These are phyloP conservation scores for Vanderwaltozyma tropicalis DNA, from an alignment of 805 yeast genomes.

Conservation along the genomic window DNA sequence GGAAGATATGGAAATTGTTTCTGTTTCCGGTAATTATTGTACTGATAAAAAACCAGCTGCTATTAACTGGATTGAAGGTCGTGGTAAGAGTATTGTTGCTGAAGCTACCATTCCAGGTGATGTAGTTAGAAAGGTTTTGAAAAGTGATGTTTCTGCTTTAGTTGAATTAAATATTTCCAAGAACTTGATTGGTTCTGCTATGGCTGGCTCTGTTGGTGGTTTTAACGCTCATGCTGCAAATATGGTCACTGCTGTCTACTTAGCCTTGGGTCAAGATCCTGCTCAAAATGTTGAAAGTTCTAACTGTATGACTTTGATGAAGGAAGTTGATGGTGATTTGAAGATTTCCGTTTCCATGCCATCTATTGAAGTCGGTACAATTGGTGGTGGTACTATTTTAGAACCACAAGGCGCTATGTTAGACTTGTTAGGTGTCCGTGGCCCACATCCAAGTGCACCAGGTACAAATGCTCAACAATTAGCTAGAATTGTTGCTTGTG, in stretches of 20 bases:
- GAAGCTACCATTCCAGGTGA: conserved; percentile 84
- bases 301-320: conserved; percentile 94
- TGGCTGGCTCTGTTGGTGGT: conserved; percentile 98
- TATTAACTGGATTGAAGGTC: conserved; percentile 97
- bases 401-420: conserved; percentile 97
- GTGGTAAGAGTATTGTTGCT: conserved; percentile 97
- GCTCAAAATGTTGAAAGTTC: conserved; percentile 98
- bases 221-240: conserved; percentile 98
- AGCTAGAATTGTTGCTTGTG: conserved; percentile 86
- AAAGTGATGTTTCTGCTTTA: conserved; percentile 84
- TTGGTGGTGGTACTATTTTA: conserved; percentile 97
- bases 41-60: conserved; percentile 97
- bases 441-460: conserved; percentile 88
- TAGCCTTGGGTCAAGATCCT: conserved; percentile 99
- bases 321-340: conserved; percentile 69
- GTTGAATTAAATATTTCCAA: conserved; percentile 83
- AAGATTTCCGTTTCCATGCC: conserved; percentile 98
- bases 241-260: conserved; percentile 82
- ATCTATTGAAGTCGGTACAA: conserved; percentile 95
- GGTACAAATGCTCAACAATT: conserved; percentile 92
- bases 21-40: conserved; percentile 95
- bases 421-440: conserved; percentile 86
- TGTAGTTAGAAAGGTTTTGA: conserved; percentile 70
- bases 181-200: conserved; percentile 90
- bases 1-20: conserved; percentile 85